Base-by-base conservation (phyloP, 2,329 filamentous ascomycete species). In the Neonectria punicea region DNA sequence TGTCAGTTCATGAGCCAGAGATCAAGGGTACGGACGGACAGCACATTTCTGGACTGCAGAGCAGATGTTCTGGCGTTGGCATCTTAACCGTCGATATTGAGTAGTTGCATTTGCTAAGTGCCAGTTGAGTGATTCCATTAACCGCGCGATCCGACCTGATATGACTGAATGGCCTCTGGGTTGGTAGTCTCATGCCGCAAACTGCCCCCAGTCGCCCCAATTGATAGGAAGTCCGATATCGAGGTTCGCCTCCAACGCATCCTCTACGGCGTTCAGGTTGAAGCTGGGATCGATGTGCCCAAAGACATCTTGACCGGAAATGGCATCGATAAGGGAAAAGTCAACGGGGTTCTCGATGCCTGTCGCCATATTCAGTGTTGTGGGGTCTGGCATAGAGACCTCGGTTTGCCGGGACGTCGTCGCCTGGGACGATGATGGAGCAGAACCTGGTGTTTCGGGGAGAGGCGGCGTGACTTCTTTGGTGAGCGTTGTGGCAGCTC, bases 261-360 rank as follows among this genome's bases (percentile, higher is more conserved):
- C 84, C 67, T 88, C 85, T 25, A 87, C 83, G 0, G 85, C 85
- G 25, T 80, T 81, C 1, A 88, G 69, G 54, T 87, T 81, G 67
- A 88, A 88, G 53, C 77, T 85, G 2, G 85, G 85, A 53, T 86
- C 86, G 28, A 88, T 86, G 47, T 86, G 82, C 3, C 83, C 84
- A 68, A 87, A 87, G 1, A 87, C 77, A 49, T 87, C 85, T n/a
- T 86, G 77, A 1, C 85, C 84, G 1, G 82, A 82, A 28, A 83
- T 76, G 2, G 80, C 76, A 44, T 83, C 81, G 4, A 83, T 76
- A 14, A 82, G 70, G 0, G 79, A 81, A 58, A 82, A 81, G 63
- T 85, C 82, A 6, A 82, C 75, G 2, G 74, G 65, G 18, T 77
- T 77, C 50, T 80, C 77, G 58, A 78, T 58, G 2, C 75, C 76